These are phyloP conservation scores for Lecanicillium sp. DNA, from an alignment of 2,329 filamentous ascomycete genomes.

Conservation along the genomic window DNA sequence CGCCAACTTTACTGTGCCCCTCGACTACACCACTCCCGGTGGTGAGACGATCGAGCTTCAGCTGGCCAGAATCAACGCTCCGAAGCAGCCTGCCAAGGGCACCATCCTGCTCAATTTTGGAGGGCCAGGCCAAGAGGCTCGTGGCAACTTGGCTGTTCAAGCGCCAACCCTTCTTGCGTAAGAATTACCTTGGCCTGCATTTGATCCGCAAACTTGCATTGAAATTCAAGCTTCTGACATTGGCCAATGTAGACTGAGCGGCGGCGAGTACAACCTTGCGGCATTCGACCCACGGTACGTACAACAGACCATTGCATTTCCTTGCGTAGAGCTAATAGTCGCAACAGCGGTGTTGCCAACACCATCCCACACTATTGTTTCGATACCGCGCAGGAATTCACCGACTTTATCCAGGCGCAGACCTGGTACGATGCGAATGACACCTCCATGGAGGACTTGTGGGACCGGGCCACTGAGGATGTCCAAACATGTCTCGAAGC, in stretches of 20 bases:
- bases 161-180: too few relatives aligned
- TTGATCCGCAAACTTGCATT: too few relatives aligned
- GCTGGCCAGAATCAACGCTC: conserved; percentile 7
- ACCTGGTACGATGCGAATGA: not conserved
- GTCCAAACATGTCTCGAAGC: not conserved
- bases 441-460: not conserved
- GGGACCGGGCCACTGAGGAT: not conserved
- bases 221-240: too few relatives aligned
- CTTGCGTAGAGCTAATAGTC: not conserved
- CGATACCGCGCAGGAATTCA: too few relatives aligned
- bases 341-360: too few relatives aligned
- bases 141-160: too few relatives aligned
- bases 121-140: conserved; percentile 13
- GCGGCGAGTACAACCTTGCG: too few relatives aligned
- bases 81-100: conserved; percentile 15
- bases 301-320: too few relatives aligned
- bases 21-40: conserved; percentile 11
- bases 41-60: conserved; percentile 8
- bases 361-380: too few relatives aligned
- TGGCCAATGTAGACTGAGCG: too few relatives aligned
- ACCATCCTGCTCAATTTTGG: conserved; percentile 24
- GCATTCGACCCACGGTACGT: too few relatives aligned
- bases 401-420: not conserved
- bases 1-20: conserved; percentile 10
- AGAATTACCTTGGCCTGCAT: not conserved